Percentiles rank a stretch among this genome's conserved stretches.
Evolutionary conservation across 2,329 filamentous ascomycete species (phyloP).

Genomic region (Fusarium musae): DNA sequence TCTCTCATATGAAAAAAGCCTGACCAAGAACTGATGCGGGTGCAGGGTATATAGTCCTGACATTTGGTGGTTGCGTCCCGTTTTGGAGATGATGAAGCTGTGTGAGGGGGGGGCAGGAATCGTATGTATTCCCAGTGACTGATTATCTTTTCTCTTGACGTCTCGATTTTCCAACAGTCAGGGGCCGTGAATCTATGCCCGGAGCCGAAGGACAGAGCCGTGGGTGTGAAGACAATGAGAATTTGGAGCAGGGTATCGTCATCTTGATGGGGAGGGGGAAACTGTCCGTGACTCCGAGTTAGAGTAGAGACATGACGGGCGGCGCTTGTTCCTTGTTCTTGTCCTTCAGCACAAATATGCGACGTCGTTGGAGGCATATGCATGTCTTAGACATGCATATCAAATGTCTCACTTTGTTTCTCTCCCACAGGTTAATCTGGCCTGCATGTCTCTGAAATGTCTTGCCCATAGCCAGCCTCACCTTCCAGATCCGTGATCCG

Average conservation of each 20-base stretch:
- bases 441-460: conserved; percentile 42
- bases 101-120: conserved; percentile 13
- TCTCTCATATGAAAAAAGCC: conserved; percentile 33
- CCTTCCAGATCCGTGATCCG: conserved; percentile 7
- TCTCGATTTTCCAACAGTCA: conserved; percentile 6
- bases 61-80: conserved; percentile 23
- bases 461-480: conserved; percentile 35
- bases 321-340: conserved; percentile 8
- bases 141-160: conserved; percentile 27
- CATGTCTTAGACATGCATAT: conserved; percentile 51
- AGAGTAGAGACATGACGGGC: background rate
- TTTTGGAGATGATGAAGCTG: conserved; percentile 23
- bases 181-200: conserved; percentile 18
- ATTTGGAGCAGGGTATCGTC: background rate
- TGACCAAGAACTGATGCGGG: conserved; percentile 38
- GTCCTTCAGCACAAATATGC: conserved; percentile 36
- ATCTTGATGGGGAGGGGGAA: background rate
- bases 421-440: conserved; percentile 51
- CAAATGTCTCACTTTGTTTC: conserved; percentile 51
- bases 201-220: conserved; percentile 13
- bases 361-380: conserved; percentile 42
- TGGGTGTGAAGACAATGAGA: conserved; percentile 3
- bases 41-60: conserved; percentile 26
- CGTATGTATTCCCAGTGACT: conserved; percentile 25
- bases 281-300: conserved; percentile 5